phyloP scores from a whole-genome alignment of 2,329 filamentous ascomycete species.

The Venturiaceae sp. region DNA sequence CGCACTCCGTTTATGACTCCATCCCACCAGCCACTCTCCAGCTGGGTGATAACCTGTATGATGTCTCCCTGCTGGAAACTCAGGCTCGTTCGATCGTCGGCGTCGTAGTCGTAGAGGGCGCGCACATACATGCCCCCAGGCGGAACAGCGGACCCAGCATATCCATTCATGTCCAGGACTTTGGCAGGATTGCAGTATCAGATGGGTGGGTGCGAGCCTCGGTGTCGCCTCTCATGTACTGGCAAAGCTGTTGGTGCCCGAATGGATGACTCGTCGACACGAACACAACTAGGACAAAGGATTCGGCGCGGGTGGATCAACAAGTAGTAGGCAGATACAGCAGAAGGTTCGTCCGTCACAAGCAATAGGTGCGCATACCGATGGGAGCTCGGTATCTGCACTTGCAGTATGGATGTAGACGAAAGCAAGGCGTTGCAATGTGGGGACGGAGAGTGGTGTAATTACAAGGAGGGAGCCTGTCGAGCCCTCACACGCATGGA shows the following conservation, averaged over 20 bases:
- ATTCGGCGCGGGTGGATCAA: not conserved
- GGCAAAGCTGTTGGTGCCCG: not conserved
- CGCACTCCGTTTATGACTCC: conserved; percentile 93
- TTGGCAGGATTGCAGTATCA: not conserved
- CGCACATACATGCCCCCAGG: conserved; percentile 70
- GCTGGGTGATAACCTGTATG: conserved; percentile 95
- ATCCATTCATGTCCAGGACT: conserved; percentile 35
- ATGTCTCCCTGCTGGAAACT: conserved; percentile 96
- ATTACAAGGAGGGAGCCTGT: not conserved
- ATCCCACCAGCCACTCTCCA: conserved; percentile 99
- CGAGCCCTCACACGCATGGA: not conserved
- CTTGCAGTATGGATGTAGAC: no score
- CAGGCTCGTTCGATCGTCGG: conserved; percentile 91
- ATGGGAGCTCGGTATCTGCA: not conserved
- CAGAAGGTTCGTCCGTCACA: not conserved
- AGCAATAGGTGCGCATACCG: not conserved
- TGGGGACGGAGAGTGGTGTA: no score
- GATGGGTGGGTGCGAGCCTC: not conserved
- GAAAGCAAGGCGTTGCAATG: no score
- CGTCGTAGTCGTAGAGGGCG: conserved; percentile 95
- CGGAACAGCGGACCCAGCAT: conserved; percentile 38
- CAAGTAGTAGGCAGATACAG: not conserved
- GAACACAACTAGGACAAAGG: not conserved
- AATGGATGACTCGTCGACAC: not conserved
- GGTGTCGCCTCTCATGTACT: not conserved